phyloP scores from a whole-genome alignment of 2,329 filamentous ascomycete genomes.

The Thermoascus crustaceus region DNA sequence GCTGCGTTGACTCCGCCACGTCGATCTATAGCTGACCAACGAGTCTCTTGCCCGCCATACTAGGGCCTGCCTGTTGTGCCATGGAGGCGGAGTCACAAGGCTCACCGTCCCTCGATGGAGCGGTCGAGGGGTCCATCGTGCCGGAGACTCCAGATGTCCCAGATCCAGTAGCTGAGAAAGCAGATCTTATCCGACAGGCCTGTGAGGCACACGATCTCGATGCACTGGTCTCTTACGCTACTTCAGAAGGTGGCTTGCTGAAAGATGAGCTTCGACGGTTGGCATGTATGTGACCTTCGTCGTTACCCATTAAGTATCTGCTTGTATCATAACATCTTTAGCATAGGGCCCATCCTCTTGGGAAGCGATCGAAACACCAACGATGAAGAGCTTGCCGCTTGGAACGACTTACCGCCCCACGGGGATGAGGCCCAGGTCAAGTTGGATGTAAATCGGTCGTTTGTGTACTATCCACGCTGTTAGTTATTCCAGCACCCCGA shows the following conservation, averaged over 20 bases:
- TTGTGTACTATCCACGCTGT: slow-evolving; percentile 90
- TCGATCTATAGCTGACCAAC: not conserved
- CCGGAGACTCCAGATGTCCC: not conserved
- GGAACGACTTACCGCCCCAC: slow-evolving; percentile 64
- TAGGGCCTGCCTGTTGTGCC: not conserved
- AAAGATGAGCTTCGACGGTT: slow-evolving; percentile 59
- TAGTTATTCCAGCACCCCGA: slow-evolving; percentile 21
- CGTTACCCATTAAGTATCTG: slow-evolving; percentile 1
- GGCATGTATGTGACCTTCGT: slow-evolving; percentile 59
- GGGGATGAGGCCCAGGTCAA: slow-evolving; percentile 83
- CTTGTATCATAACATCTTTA: slow-evolving; percentile 10
- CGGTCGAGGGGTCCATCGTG: not conserved
- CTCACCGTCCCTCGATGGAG: not conserved
- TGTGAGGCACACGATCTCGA: slow-evolving; percentile 52
- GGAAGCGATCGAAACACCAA: slow-evolving; percentile 24
- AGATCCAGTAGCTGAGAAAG: slow-evolving; percentile 28
- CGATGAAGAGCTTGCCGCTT: slow-evolving; percentile 28
- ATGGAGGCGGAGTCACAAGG: slow-evolving; percentile 1
- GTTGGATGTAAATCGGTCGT: slow-evolving; percentile 90
- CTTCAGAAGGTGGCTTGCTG: slow-evolving; percentile 58
- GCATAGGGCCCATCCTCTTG: slow-evolving; percentile 43
- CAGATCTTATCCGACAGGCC: slow-evolving; percentile 48
- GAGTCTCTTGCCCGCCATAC: not conserved
- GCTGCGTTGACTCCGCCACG: too few species aligned
- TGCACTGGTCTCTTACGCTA: slow-evolving; percentile 50